Evolutionary conservation across 1,284 basidiomycete genomes (phyloP), one percentile per base, ranked within the genome.

Genomic region (Moniliella sp.): DNA sequence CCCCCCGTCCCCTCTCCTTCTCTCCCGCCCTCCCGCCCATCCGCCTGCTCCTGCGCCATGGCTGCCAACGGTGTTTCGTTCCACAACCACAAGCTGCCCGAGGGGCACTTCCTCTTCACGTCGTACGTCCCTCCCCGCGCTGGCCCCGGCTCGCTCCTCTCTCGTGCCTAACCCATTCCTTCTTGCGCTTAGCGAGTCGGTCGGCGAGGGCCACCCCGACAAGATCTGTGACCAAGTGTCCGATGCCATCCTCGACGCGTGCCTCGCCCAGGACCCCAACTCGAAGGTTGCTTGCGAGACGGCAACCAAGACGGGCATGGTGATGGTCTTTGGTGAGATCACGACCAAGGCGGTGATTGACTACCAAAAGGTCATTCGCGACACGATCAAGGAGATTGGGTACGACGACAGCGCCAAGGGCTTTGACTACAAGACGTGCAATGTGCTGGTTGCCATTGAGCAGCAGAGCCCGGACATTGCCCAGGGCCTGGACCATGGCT

Each of bases 381-480:
- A 93, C 51, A 83, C 88, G 38, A 93, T 99, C 72, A 82, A 84
- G 72, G 30, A 48, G 42, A 99, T 99, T 56, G 88, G 88, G 29
- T 99, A 99, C 67, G 91, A 99, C 65, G 74, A 78, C 64, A 93
- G 84, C 32, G 76, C 77, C 44, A 99, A 97, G 70, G 91, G 91
- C 42, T 99, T 99, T 66, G 91, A 99, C 68, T 94, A 99, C 76
- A 99, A 97, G 74, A 99, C 86, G 47, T 65, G 63, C 57, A 65
- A 65, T 53, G 91, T 99, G 61, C 78, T 99, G 50, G 88, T 99
- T 54, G 91, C 91, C 47, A 99, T 99, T 48, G 91, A 99, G 72
- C 86, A 94, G 67, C 91, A 99, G 66, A 94, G 86, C 21, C 84
- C 88, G 48, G 91, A 99, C 69, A 99, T 99, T 60, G 91, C 91